These are phyloP conservation scores for Cadophora luteo-olivacea DNA, from an alignment of 2,329 filamentous ascomycete genomes.

Conservation along the genomic window DNA sequence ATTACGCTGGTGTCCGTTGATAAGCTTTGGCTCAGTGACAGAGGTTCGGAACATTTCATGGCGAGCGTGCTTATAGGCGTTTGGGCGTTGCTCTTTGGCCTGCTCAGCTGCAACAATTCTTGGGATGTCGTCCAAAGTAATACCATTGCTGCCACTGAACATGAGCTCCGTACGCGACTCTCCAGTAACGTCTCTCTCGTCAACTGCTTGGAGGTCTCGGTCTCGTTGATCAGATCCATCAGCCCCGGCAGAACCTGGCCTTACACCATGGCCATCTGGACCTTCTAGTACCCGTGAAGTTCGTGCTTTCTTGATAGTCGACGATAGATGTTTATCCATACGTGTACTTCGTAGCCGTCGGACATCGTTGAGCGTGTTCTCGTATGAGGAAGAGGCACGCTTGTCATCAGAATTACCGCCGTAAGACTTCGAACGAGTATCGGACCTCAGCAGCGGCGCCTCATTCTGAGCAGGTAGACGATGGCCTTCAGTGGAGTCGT, in stretches of 20 bases:
- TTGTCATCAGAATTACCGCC: slow-evolving; percentile 65
- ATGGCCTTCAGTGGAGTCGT: slow-evolving; percentile 71
- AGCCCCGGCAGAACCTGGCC: slow-evolving; percentile 75
- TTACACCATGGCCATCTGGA: slow-evolving; percentile 70
- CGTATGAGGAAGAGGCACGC: slow-evolving; percentile 78
- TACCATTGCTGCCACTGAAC: slow-evolving; percentile 87
- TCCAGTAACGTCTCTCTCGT: slow-evolving; percentile 74
- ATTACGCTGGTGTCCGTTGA: slow-evolving; percentile 73
- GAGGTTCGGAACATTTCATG: slow-evolving; percentile 68
- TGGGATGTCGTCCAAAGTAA: slow-evolving; percentile 95
- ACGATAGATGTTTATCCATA: slow-evolving; percentile 92
- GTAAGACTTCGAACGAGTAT: slow-evolving; percentile 77
- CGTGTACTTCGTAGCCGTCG: slow-evolving; percentile 89
- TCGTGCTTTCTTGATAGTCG: slow-evolving; percentile 87
- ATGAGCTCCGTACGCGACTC: slow-evolving; percentile 79
- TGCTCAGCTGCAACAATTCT: slow-evolving; percentile 95
- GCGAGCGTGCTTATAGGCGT: slow-evolving; percentile 77
- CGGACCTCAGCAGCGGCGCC: slow-evolving; percentile 63
- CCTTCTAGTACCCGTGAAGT: slow-evolving; percentile 93
- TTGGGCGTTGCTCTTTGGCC: slow-evolving; percentile 86
- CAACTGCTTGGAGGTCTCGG: slow-evolving; percentile 76
- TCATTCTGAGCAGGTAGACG: slow-evolving; percentile 56
- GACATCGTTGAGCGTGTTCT: slow-evolving; percentile 96
- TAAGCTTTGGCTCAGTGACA: slow-evolving; percentile 66
- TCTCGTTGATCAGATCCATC: slow-evolving; percentile 60